Conservation (phyloP, 2,329 filamentous ascomycete genomes). For the Colletotrichum salicis region DNA sequence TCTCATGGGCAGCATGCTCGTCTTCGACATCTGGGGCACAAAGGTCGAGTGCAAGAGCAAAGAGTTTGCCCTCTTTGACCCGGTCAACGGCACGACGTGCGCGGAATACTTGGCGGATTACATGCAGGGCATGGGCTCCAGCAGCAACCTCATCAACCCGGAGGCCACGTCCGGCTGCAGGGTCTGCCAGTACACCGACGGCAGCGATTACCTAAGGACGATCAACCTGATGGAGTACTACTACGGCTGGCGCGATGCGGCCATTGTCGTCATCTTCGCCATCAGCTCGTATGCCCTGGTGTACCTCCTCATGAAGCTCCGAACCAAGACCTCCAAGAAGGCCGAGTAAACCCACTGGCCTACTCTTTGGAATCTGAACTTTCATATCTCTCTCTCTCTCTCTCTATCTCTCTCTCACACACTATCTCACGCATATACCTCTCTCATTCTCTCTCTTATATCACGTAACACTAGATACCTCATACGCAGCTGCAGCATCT, state of each 20-base stretch:
- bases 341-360: constrained; percentile 46
- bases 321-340: constrained; percentile 60
- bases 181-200: constrained; percentile 69
- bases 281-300: constrained; percentile 63
- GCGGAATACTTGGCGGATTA: constrained; percentile 66
- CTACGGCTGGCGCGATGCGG: constrained; percentile 75
- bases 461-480: background rate
- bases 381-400: background rate
- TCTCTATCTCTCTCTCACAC: background rate
- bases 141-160: constrained; percentile 68
- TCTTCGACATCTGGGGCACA: constrained; percentile 60
- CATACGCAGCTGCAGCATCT: background rate
- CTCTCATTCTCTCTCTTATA: background rate
- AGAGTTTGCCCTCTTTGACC: constrained; percentile 64
- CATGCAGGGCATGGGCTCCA: constrained; percentile 56
- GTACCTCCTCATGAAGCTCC: constrained; percentile 58
- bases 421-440: background rate
- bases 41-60: constrained; percentile 56
- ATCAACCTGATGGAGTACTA: constrained; percentile 70
- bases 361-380: background rate
- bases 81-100: constrained; percentile 65
- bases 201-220: constrained; percentile 68
- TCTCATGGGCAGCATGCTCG: constrained; percentile 65
- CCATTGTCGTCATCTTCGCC: constrained; percentile 66
- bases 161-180: constrained; percentile 64